Evolutionary conservation across 164 flowering plant genomes (phyloP).

Genomic region (Magnolia sinica): DNA sequence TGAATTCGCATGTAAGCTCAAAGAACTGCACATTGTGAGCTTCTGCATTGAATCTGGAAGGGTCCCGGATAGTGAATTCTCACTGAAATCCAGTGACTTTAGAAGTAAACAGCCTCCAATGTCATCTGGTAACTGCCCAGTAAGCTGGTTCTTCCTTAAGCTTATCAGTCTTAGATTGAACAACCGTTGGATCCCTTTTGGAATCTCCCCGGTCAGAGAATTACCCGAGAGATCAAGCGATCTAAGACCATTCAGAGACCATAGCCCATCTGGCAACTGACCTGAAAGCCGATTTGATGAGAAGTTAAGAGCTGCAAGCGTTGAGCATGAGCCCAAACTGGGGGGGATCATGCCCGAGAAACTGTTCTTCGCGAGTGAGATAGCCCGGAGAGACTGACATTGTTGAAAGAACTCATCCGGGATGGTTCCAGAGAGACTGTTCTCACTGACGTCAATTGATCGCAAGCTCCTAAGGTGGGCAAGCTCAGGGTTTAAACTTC

Average conservation of each 20-base stretch:
- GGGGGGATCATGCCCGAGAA: slow-evolving; percentile 64
- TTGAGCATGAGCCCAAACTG: slow-evolving; percentile 58
- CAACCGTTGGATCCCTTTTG: slow-evolving; percentile 47
- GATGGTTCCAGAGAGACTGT: slow-evolving; percentile 62
- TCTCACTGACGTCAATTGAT: slow-evolving; percentile 61
- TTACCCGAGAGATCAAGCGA: slow-evolving; percentile 76
- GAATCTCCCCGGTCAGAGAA: slow-evolving; percentile 66
- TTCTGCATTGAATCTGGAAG: slow-evolving; percentile 66
- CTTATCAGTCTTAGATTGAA: slow-evolving; percentile 48
- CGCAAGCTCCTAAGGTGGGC: slow-evolving; percentile 43
- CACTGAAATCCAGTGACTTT: slow-evolving; percentile 64
- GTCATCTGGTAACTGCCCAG: slow-evolving; percentile 62
- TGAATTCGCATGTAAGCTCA: slow-evolving; percentile 51
- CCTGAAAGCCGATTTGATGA: slow-evolving; percentile 77
- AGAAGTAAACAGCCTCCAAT: slow-evolving; percentile 67
- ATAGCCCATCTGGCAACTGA: slow-evolving; percentile 49
- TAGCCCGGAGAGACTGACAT: slow-evolving; percentile 56
- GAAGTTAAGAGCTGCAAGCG: slow-evolving; percentile 54
- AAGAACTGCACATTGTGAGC: slow-evolving; percentile 50
- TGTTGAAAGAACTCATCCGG: slow-evolving; percentile 71
- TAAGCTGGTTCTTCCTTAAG: slow-evolving; percentile 51
- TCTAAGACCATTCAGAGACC: slow-evolving; percentile 65
- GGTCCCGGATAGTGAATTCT: slow-evolving; percentile 57
- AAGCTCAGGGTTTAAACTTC: slow-evolving; percentile 53
- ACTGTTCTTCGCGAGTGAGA: slow-evolving; percentile 69